Conservation (phyloP, 768 basidiomycete genomes). For the Myochromella boudieri region DNA sequence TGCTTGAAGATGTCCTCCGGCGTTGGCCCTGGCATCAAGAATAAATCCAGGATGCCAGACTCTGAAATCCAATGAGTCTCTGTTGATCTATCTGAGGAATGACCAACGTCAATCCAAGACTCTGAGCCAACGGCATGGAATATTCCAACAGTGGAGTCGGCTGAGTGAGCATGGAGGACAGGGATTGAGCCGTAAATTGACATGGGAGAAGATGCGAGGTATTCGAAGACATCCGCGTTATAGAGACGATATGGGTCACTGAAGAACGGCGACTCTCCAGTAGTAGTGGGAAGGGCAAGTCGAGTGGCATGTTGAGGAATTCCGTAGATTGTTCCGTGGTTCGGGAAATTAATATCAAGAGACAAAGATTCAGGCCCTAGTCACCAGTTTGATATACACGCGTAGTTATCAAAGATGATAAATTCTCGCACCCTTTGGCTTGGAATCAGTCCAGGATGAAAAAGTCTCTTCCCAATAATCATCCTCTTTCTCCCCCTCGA, state of each 20-base stretch:
- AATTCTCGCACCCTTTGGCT: slow-evolving; percentile 79
- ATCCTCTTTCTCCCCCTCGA: slow-evolving; percentile 84
- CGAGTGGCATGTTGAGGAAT: slow-evolving; percentile 96
- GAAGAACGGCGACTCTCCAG: slow-evolving; percentile 73
- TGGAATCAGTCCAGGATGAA: slow-evolving; percentile 84
- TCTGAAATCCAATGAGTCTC: slow-evolving; percentile 98
- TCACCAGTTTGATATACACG: slow-evolving; percentile 5
- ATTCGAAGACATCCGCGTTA: slow-evolving; percentile 97
- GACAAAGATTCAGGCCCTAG: slow-evolving; percentile 95
- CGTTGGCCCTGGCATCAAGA: slow-evolving; percentile 90
- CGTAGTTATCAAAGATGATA: background rate
- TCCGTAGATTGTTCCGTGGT: slow-evolving; percentile 88
- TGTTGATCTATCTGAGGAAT: slow-evolving; percentile 64
- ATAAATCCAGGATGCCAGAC: slow-evolving; percentile 92
- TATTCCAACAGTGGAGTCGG: slow-evolving; percentile 84
- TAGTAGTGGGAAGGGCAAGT: slow-evolving; percentile 85
- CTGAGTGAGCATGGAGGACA: slow-evolving; percentile 89
- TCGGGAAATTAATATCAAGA: slow-evolving; percentile 91
- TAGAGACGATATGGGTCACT: slow-evolving; percentile 93
- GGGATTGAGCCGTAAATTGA: slow-evolving; percentile 92
- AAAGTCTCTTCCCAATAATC: slow-evolving; percentile 91
- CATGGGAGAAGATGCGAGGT: slow-evolving; percentile 74
- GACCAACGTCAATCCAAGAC: slow-evolving; percentile 91
- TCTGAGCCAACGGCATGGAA: slow-evolving; percentile 89
- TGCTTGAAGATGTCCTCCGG: slow-evolving; percentile 82